These are phyloP conservation scores for Iris pallida DNA, from an alignment of 116 monocot species.

Conservation along the genomic window DNA sequence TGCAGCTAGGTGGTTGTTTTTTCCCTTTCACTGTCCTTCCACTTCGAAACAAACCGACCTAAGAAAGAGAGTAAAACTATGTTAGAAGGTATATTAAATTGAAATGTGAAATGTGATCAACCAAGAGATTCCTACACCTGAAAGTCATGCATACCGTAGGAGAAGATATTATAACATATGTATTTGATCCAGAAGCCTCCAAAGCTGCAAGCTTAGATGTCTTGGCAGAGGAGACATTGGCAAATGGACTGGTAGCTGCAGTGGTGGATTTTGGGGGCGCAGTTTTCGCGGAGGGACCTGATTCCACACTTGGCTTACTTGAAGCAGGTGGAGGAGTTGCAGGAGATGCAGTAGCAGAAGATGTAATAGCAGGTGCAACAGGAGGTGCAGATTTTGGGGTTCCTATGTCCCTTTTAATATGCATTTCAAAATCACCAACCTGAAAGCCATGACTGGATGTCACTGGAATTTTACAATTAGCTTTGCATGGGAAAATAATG, in stretches of 20 bases:
- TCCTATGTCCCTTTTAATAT: constrained; percentile 61
- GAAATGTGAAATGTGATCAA: not conserved
- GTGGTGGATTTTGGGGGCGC: constrained; percentile 26
- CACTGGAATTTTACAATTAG: not conserved
- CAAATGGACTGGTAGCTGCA: constrained; percentile 36
- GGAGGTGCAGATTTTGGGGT: constrained; percentile 18
- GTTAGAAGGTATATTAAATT: constrained; percentile 1
- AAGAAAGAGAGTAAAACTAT: constrained; percentile 1
- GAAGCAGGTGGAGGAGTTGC: constrained; percentile 58
- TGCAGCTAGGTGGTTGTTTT: constrained; percentile 65
- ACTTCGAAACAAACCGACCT: constrained; percentile 74
- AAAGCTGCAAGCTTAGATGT: constrained; percentile 60
- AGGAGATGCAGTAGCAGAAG: constrained; percentile 38
- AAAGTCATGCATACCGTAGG: constrained; percentile 35
- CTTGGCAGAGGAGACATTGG: constrained; percentile 41
- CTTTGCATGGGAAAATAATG: not conserved
- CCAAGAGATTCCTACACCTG: not conserved
- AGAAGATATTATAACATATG: constrained; percentile 63
- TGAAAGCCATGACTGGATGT: constrained; percentile 8
- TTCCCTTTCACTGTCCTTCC: constrained; percentile 66
- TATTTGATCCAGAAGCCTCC: constrained; percentile 49
- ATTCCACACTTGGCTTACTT: constrained; percentile 50
- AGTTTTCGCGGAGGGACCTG: constrained; percentile 19
- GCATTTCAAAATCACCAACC: constrained; percentile 85
- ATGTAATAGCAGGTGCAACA: not conserved